Percentiles rank a stretch among this genome's conserved stretches.
These are phyloP conservation scores for Sugiyamaella xylanicola DNA, from an alignment of 1,139 yeast species.

Conservation along the genomic window DNA sequence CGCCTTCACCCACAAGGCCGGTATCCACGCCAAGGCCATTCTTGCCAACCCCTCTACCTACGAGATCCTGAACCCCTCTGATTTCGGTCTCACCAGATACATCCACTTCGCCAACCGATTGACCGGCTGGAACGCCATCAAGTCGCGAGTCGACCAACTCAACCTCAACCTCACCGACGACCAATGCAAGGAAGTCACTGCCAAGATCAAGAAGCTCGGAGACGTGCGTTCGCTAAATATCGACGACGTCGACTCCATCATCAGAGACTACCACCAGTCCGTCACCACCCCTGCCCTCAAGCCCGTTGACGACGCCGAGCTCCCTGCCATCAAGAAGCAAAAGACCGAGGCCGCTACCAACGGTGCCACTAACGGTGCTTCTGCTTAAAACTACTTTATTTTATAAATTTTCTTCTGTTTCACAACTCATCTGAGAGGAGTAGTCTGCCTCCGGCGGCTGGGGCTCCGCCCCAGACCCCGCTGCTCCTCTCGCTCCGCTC, in stretches of 20 bases:
- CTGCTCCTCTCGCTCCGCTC: constrained; percentile 5
- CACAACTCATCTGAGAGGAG: neutral
- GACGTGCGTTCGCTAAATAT: constrained; percentile 93
- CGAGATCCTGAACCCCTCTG: constrained; percentile 92
- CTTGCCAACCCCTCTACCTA: constrained; percentile 97
- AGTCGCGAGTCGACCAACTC: constrained; percentile 96
- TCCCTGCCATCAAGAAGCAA: constrained; percentile 37
- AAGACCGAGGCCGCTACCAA: constrained; percentile 27
- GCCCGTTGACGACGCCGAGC: constrained; percentile 30
- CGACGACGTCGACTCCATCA: constrained; percentile 96
- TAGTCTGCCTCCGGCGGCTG: constrained; percentile 12
- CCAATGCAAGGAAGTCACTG: constrained; percentile 93
- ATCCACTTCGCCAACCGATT: constrained; percentile 97
- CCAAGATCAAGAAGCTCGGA: constrained; percentile 89
- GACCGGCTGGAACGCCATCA: constrained; percentile 99
- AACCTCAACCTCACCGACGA: constrained; percentile 87
- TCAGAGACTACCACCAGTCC: constrained; percentile 87
- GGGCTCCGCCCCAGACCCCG: constrained; percentile 10
- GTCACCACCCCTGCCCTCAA: constrained; percentile 47
- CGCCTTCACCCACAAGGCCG: constrained; percentile 99
- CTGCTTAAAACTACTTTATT: constrained; percentile 9
- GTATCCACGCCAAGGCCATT: constrained; percentile 98
- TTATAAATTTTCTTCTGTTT: neutral
- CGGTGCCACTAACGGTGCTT: constrained; percentile 9
- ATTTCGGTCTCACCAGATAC: constrained; percentile 92